These are phyloP conservation scores for Cytospora leucostoma DNA, from an alignment of 2,329 filamentous ascomycete species.

Conservation along the genomic window DNA sequence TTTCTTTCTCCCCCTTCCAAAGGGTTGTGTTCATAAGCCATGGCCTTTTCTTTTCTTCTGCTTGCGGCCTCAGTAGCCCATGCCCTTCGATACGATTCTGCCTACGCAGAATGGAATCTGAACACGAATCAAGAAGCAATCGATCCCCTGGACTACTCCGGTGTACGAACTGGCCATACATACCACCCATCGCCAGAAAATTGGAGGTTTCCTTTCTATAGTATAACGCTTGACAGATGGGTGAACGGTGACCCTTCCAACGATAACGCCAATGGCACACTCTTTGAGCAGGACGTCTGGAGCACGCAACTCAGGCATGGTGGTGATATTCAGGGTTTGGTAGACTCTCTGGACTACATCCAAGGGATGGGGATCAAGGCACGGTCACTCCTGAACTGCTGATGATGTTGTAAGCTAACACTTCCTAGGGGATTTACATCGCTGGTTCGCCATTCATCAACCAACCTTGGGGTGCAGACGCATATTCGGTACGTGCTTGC, in stretches of 20 bases:
- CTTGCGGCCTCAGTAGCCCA: constrained; percentile 27
- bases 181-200: constrained; percentile 58
- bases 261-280: constrained; percentile 63
- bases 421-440: constrained; percentile 56
- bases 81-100: constrained; percentile 33
- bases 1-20: constrained; percentile 17
- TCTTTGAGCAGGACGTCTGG: constrained; percentile 60
- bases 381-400: constrained; percentile 7
- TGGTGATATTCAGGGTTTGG: constrained; percentile 59
- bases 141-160: constrained; percentile 57
- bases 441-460: constrained; percentile 64
- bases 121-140: constrained; percentile 58
- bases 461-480: constrained; percentile 61
- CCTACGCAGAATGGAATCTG: constrained; percentile 54
- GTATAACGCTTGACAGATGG: constrained; percentile 63
- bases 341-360: constrained; percentile 63
- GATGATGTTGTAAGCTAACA: not conserved
- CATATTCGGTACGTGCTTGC: constrained; percentile 44
- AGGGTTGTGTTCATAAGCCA: constrained; percentile 26
- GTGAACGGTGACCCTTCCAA: constrained; percentile 67
- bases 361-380: constrained; percentile 67
- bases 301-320: constrained; percentile 64
- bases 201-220: constrained; percentile 67
- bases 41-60: constrained; percentile 27
- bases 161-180: constrained; percentile 53